Percentiles rank a stretch among this genome's conserved stretches.
phyloP scores from a whole-genome alignment of 257 asterid genomes.

The Linaria vulgaris region DNA sequence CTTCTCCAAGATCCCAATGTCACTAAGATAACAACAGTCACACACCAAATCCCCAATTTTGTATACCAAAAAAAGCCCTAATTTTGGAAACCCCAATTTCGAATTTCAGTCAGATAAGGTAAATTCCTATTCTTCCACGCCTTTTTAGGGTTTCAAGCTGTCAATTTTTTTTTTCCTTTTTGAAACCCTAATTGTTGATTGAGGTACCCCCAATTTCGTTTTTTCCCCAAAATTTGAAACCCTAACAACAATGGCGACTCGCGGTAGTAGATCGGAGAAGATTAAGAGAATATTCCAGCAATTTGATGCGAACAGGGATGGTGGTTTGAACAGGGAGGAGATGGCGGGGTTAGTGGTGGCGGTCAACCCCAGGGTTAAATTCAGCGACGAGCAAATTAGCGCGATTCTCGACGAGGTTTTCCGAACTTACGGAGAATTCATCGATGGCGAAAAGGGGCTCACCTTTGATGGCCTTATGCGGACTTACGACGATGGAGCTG shows the following conservation, averaged over 20 bases:
- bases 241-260: conserved; percentile 73
- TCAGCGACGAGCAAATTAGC: conserved; percentile 90
- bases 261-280: conserved; percentile 96
- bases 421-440: conserved; percentile 82
- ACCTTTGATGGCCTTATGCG: conserved; percentile 88
- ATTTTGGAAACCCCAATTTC: no score
- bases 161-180: conserved; percentile 22
- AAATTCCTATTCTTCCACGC: background rate
- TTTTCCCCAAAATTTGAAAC: conserved; percentile 23
- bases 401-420: conserved; percentile 93
- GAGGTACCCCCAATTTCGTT: conserved; percentile 19
- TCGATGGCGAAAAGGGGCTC: conserved; percentile 80
- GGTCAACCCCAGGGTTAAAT: conserved; percentile 86
- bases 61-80: no score
- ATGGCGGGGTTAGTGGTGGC: conserved; percentile 92
- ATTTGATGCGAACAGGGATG: conserved; percentile 72
- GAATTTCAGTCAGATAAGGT: background rate
- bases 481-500: conserved; percentile 97
- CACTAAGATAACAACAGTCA: conserved; percentile 22
- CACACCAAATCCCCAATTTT: conserved; percentile 1
- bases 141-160: conserved; percentile 2
- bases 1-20: conserved; percentile 43
- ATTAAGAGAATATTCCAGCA: conserved; percentile 85
- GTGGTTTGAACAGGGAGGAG: conserved; percentile 88
- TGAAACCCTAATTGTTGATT: conserved; percentile 12